Evolutionary conservation across 1,284 basidiomycete species (phyloP).

Genomic region (Stygiomarasmius scandens): DNA sequence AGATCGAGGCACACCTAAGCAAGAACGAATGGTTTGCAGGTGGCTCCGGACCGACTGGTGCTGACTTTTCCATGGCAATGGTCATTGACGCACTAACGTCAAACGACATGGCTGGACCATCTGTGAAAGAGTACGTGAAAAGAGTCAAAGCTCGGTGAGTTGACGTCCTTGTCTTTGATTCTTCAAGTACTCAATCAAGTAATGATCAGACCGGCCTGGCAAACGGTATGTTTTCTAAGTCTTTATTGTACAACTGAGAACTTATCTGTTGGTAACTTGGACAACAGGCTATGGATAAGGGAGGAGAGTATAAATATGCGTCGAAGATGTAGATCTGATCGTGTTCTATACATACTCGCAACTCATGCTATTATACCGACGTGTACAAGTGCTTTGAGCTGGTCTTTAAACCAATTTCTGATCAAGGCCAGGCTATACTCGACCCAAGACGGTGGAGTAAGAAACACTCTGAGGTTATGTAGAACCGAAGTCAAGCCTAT

Average conservation of each 20-base stretch:
- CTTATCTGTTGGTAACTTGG: no score
- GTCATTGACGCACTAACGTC: constrained; percentile 1
- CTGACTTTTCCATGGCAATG: constrained; percentile 10
- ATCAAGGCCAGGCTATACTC: no score
- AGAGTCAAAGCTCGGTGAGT: constrained; percentile 10
- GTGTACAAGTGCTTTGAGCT: no score
- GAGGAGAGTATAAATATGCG: neutral
- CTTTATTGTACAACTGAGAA: no score
- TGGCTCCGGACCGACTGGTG: constrained; percentile 7
- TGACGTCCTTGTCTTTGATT: no score
- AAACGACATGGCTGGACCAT: neutral
- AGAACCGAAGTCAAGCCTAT: no score
- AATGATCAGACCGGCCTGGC: constrained; percentile 4
- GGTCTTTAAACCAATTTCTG: no score
- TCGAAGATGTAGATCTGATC: neutral
- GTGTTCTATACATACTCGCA: no score
- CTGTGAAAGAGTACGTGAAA: constrained; percentile 1
- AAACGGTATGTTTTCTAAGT: constrained; percentile 7
- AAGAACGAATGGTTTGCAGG: constrained; percentile 7
- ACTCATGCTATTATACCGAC: no score
- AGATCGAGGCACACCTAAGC: constrained; percentile 8
- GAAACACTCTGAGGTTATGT: no score
- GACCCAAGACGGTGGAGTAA: no score
- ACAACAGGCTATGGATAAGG: neutral
- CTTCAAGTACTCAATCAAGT: no score